These are phyloP conservation scores for Ceriops decandra DNA, from an alignment of 345 rosid species.

Conservation along the genomic window DNA sequence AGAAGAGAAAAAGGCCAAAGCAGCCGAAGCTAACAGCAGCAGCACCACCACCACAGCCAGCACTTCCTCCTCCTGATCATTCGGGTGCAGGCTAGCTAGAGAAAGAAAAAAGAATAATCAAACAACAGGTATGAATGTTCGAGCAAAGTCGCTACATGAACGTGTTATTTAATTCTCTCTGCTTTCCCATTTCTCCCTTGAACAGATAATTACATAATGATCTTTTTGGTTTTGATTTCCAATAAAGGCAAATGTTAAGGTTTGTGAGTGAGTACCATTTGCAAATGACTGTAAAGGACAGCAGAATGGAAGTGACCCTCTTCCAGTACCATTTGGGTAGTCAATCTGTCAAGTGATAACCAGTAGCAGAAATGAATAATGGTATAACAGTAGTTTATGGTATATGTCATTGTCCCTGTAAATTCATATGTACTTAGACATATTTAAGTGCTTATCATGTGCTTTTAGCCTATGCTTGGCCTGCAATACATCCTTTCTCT, in stretches of 20 bases:
- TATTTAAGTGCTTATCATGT: neutral
- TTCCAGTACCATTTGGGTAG: neutral
- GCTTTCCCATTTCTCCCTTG: neutral
- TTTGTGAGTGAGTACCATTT: slow-evolving; percentile 30
- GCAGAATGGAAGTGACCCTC: slow-evolving; percentile 7
- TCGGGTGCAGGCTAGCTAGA: slow-evolving; percentile 14
- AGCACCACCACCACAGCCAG: neutral
- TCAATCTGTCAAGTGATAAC: neutral
- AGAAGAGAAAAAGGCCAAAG: slow-evolving; percentile 70
- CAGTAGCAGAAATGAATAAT: slow-evolving; percentile 7
- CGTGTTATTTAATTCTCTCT: neutral
- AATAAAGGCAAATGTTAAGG: slow-evolving; percentile 11
- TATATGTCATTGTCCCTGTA: neutral
- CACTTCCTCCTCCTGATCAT: slow-evolving; percentile 5
- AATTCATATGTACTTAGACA: slow-evolving; percentile 5
- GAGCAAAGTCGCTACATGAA: neutral
- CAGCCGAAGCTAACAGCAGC: slow-evolving; percentile 24
- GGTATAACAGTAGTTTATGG: slow-evolving; percentile 2
- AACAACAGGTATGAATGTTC: neutral
- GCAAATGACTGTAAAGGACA: slow-evolving; percentile 18
- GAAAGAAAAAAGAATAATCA: neutral
- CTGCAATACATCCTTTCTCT: neutral
- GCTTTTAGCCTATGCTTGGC: neutral
- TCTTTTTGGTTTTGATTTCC: slow-evolving; percentile 14
- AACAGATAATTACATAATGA: slow-evolving; percentile 8